Evolutionary conservation across 2,329 filamentous ascomycete genomes (phyloP).

Genomic region (Pestalotiopsis sp.): DNA sequence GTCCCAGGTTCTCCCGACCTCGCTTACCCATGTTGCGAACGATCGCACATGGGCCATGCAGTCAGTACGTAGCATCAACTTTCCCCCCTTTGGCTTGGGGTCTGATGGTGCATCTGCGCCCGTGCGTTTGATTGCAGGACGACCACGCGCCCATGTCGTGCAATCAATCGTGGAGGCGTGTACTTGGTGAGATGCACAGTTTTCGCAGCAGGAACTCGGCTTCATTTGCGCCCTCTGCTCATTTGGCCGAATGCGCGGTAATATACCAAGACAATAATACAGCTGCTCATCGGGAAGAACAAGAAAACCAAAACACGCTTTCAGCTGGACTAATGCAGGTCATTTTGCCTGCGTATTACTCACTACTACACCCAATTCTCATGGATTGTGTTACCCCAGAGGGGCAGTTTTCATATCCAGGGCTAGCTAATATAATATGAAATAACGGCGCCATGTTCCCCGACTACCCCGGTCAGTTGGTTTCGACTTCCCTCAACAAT

Average conservation of each 20-base stretch:
- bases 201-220: neutral
- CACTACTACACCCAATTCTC: neutral
- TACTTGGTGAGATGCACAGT: neutral
- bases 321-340: neutral
- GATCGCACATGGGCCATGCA: neutral
- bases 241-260: neutral
- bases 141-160: neutral
- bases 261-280: neutral
- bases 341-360: neutral
- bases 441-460: slow-evolving; percentile 3
- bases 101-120: neutral
- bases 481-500: neutral
- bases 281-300: neutral
- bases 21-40: neutral
- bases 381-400: neutral
- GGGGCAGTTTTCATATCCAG: neutral
- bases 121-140: neutral
- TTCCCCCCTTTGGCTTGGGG: neutral
- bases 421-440: slow-evolving; percentile 7
- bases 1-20: neutral
- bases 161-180: neutral
- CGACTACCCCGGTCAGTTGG: neutral
- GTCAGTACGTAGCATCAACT: neutral
- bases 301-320: neutral
- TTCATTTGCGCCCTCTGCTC: neutral